A percentile compares a stretch with the other conserved stretches of the same genome.
phyloP scores from a whole-genome alignment of 257 asterid genomes.

The Nicotiana tomentosiformis region DNA sequence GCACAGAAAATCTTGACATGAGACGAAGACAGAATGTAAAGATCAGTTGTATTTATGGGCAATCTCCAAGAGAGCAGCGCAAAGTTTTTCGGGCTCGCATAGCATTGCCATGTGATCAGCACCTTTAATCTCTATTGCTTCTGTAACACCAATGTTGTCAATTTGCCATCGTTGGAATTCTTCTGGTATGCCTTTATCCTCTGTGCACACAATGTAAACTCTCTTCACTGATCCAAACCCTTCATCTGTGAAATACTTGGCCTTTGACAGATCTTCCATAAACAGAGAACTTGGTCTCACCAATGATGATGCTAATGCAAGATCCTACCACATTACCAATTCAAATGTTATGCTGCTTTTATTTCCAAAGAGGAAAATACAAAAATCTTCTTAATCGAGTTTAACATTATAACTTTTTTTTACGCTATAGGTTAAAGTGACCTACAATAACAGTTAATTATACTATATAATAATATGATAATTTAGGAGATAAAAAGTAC shows the following conservation, averaged over 20 bases:
- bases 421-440: too few relatives aligned
- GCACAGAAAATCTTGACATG: background rate
- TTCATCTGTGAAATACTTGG: slow-evolving; percentile 26
- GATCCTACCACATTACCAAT: slow-evolving; percentile 29
- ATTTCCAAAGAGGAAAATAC: background rate
- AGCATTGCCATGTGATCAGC: slow-evolving; percentile 59
- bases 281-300: slow-evolving; percentile 40
- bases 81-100: slow-evolving; percentile 27
- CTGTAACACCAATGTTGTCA: slow-evolving; percentile 25
- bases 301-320: slow-evolving; percentile 36
- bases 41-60: slow-evolving; percentile 2
- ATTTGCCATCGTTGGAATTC: slow-evolving; percentile 44
- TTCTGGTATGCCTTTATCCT: slow-evolving; percentile 29
- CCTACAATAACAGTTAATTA: too few relatives aligned
- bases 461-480: too few relatives aligned
- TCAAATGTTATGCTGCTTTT: background rate
- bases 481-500: background rate
- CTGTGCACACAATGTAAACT: slow-evolving; percentile 25
- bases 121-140: slow-evolving; percentile 29
- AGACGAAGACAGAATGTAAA: background rate
- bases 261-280: slow-evolving; percentile 26
- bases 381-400: background rate
- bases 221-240: slow-evolving; percentile 43
- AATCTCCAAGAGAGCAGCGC: slow-evolving; percentile 28
- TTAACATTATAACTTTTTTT: too few relatives aligned